Evolutionary conservation across 176 grass and related monocot genomes (phyloP), one percentile per base, ranked within the genome.

Genomic region (Dendrocalamus sinicus): DNA sequence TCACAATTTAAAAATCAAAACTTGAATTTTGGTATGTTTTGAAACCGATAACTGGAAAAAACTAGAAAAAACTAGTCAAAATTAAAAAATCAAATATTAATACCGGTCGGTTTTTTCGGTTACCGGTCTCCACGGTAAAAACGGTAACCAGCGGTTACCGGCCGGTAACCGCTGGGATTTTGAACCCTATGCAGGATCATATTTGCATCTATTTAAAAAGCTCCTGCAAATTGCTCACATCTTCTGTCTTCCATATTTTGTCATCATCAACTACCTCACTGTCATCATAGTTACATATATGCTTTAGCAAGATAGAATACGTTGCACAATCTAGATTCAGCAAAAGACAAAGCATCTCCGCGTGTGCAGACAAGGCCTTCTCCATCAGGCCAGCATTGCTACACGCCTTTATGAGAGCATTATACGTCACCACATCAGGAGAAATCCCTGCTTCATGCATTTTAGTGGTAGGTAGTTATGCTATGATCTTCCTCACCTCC

Each of bases 181-280:
- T 32, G 30, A 32, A 32, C 30, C 30, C 30, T 32, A 2, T 2
- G 16, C 41, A 17, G 16, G 60, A 55, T 74, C 73, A 40, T 78
- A 46, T 78, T 84, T 54, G 45, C 47, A 43, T 84, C 54, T 73
- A 13, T 48, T 84, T 16, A 37, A 79, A 41, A 54, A 84, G 81
- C 32, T 89, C 66, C 62, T 71, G 32, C 61, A 70, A 41, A 50
- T 14, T 50, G 40, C 73, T 64, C 23, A 61, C 73, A 19, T 78
- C 70, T 46, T 85, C 43, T 66, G 55, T 62, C 50, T 81, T 57
- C 88, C 87, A 89, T 84, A 84, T 70, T 37, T 54, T 46, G 4
- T 78, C 76, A 78, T 28, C 23, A 46, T 46, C 22, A 46, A 46
- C 40, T 78, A 40, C 20, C 58, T 47, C 72, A 64, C 4, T 28